Conservation (phyloP, 2,329 filamentous ascomycete genomes). For the Aureobasidium sp. region DNA sequence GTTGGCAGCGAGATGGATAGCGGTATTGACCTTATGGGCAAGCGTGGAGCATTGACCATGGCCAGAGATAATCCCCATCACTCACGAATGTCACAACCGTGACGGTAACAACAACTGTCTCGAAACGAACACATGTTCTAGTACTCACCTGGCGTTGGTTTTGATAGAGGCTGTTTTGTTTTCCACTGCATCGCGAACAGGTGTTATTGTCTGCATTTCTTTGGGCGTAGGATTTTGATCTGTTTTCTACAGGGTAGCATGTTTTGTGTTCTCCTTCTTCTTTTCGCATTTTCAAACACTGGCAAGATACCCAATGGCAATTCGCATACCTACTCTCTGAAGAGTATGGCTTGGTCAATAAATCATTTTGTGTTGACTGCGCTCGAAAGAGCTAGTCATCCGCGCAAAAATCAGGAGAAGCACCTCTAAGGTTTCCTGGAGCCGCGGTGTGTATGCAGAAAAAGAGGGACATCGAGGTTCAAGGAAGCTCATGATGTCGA, state of each 20-base stretch:
- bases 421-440: neutral
- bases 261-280: neutral
- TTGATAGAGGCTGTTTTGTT: slow-evolving; percentile 3
- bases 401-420: too few relatives aligned
- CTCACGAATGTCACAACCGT: neutral
- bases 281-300: slow-evolving; percentile 9
- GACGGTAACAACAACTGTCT: neutral
- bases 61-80: slow-evolving; percentile 17
- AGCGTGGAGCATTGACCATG: slow-evolving; percentile 28
- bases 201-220: slow-evolving; percentile 1
- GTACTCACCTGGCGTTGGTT: slow-evolving; percentile 10
- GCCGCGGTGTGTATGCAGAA: neutral
- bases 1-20: slow-evolving; percentile 34
- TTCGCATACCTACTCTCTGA: neutral
- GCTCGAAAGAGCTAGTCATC: too few relatives aligned
- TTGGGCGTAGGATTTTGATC: neutral
- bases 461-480: neutral
- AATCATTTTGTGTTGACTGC: neutral
- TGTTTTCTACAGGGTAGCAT: slow-evolving; percentile 9
- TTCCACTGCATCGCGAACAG: neutral
- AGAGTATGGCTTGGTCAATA: neutral
- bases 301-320: slow-evolving; percentile 16
- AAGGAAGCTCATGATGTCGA: slow-evolving; percentile 2
- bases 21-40: slow-evolving; percentile 29
- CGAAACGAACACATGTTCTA: neutral